phyloP scores from a whole-genome alignment of 2,329 filamentous ascomycete genomes.

The Colletotrichum brevisporum region DNA sequence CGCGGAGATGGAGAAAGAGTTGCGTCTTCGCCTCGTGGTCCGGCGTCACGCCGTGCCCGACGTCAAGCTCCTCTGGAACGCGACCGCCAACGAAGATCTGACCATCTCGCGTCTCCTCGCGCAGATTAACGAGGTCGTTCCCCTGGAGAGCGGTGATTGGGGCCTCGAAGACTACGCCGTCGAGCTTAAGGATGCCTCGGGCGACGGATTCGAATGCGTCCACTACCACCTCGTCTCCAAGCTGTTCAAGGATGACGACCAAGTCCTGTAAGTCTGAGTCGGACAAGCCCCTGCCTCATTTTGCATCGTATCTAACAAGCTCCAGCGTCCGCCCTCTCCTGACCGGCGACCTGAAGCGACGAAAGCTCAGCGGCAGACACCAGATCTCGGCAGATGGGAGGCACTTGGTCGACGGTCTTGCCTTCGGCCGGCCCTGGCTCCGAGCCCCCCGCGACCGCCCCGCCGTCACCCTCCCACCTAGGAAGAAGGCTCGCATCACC shows the following conservation, averaged over 20 bases:
- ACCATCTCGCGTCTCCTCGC: conserved; percentile 84
- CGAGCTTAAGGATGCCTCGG: conserved; percentile 71
- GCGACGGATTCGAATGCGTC: conserved; percentile 84
- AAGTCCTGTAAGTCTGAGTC: conserved; percentile 75
- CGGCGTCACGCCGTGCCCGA: conserved; percentile 81
- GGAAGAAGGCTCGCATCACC: conserved; percentile 74
- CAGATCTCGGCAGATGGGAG: conserved; percentile 86
- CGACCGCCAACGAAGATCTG: conserved; percentile 68
- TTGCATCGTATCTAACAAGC: conserved; percentile 40
- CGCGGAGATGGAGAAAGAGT: conserved; percentile 50
- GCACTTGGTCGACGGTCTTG: conserved; percentile 87
- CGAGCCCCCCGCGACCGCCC: conserved; percentile 73
- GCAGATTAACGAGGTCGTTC: conserved; percentile 83
- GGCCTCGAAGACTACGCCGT: conserved; percentile 92
- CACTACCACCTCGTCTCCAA: conserved; percentile 83
- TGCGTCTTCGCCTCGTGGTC: conserved; percentile 82
- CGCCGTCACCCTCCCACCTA: conserved; percentile 77
- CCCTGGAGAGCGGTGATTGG: conserved; percentile 86
- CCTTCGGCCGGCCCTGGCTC: conserved; percentile 83
- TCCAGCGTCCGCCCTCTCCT: conserved; percentile 82
- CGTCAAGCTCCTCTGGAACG: conserved; percentile 79
- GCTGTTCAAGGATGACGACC: conserved; percentile 85
- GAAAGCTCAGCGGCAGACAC: conserved; percentile 81
- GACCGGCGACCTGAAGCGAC: conserved; percentile 79
- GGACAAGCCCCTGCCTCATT: neutral